These are phyloP conservation scores for Microthyrium microscopicum DNA, from an alignment of 2,329 filamentous ascomycete species.

Conservation along the genomic window DNA sequence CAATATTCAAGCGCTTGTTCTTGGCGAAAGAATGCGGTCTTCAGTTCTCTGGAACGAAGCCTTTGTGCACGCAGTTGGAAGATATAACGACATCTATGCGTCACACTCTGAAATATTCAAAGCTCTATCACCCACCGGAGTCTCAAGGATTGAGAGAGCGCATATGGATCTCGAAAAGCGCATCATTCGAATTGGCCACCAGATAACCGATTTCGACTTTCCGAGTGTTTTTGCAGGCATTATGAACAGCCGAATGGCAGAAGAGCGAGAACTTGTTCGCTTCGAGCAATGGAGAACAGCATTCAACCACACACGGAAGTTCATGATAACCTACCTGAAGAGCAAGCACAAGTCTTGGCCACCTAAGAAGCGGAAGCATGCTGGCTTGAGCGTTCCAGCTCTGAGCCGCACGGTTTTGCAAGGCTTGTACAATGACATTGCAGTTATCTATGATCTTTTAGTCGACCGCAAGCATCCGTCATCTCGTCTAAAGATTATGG, in stretches of 20 bases:
- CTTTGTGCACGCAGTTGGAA: slow-evolving; percentile 80
- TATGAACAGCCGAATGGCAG: slow-evolving; percentile 63
- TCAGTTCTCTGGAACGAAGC: slow-evolving; percentile 75
- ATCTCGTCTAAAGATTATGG: slow-evolving; percentile 57
- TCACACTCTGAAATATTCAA: slow-evolving; percentile 53
- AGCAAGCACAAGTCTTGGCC: slow-evolving; percentile 62
- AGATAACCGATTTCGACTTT: slow-evolving; percentile 80
- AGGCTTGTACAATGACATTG: slow-evolving; percentile 73
- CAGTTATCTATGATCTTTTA: slow-evolving; percentile 71
- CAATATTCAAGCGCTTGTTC: slow-evolving; percentile 73
- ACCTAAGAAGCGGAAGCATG: slow-evolving; percentile 85
- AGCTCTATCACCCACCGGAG: slow-evolving; percentile 53
- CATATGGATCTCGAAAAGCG: slow-evolving; percentile 63
- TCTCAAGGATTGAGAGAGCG: slow-evolving; percentile 65
- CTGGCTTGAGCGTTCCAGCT: slow-evolving; percentile 69
- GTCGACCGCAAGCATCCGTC: slow-evolving; percentile 68
- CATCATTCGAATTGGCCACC: slow-evolving; percentile 50
- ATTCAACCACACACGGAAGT: slow-evolving; percentile 59
- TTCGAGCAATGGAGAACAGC: slow-evolving; percentile 72
- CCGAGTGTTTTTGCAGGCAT: slow-evolving; percentile 77
- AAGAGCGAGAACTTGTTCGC: slow-evolving; percentile 59
- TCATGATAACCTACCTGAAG: slow-evolving; percentile 55
- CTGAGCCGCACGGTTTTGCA: slow-evolving; percentile 71
- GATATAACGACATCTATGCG: slow-evolving; percentile 56
- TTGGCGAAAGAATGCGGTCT: slow-evolving; percentile 75